Conservation (phyloP, 306 rosid genomes). For the Prunus mira region DNA sequence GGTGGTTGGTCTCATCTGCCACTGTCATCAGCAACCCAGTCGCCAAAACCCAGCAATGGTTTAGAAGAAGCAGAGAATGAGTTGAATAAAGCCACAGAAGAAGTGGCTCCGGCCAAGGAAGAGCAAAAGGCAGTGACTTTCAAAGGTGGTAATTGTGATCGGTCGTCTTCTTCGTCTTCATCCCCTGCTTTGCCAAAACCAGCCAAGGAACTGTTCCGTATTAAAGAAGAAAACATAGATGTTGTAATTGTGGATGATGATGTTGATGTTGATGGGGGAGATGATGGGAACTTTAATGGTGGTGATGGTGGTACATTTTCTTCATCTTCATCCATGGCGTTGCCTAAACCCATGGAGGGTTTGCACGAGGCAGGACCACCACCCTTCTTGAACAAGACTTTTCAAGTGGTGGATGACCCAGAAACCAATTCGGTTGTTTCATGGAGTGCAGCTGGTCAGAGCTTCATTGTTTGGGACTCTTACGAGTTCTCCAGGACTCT, state of each 20-base stretch:
- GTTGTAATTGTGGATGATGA: slow-evolving; percentile 10
- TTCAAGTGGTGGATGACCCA: slow-evolving; percentile 85
- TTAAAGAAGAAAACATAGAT: slow-evolving; percentile 44
- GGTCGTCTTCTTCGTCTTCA: slow-evolving; percentile 22
- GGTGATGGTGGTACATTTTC: slow-evolving; percentile 14
- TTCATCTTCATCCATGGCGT: slow-evolving; percentile 26
- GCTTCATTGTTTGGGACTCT: slow-evolving; percentile 83
- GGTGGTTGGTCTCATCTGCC: slow-evolving; percentile 2
- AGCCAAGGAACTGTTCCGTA: background rate
- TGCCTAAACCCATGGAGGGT: slow-evolving; percentile 72
- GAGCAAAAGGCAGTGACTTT: background rate
- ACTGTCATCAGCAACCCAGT: background rate
- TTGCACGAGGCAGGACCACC: slow-evolving; percentile 68
- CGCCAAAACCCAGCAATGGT: slow-evolving; percentile 1
- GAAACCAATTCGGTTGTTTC: slow-evolving; percentile 73
- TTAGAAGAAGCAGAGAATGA: background rate
- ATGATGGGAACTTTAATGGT: background rate
- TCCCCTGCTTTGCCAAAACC: slow-evolving; percentile 5
- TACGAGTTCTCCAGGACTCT: slow-evolving; percentile 67
- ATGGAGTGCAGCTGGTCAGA: slow-evolving; percentile 59
- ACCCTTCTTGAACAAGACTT: slow-evolving; percentile 83
- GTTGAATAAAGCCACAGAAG: background rate
- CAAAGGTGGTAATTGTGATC: slow-evolving; percentile 24
- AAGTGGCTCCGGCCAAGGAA: background rate
- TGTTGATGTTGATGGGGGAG: slow-evolving; percentile 1